These are phyloP conservation scores for Debaryomycetaceae sp. DNA, from an alignment of 1,139 yeast genomes.

Conservation along the genomic window DNA sequence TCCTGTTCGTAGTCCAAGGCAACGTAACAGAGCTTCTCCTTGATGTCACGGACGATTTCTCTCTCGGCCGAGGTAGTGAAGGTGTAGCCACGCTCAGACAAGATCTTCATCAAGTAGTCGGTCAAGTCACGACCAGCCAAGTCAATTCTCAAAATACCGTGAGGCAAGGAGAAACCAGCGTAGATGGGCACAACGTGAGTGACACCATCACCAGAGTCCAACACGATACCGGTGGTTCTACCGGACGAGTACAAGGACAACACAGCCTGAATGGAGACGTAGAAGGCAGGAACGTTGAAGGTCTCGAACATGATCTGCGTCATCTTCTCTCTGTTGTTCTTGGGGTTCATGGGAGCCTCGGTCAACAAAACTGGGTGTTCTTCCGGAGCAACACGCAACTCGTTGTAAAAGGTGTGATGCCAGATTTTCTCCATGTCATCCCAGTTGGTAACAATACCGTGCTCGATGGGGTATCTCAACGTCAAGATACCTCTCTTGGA, in stretches of 20 bases:
- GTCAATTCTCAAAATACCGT: slow-evolving; percentile 97
- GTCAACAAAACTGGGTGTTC: slow-evolving; percentile 98
- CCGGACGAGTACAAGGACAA: slow-evolving; percentile 97
- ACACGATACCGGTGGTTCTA: slow-evolving; percentile 99
- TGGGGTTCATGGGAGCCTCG: slow-evolving; percentile 99
- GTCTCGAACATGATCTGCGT: slow-evolving; percentile 98
- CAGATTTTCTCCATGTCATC: slow-evolving; percentile 99
- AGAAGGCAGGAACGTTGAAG: slow-evolving; percentile 98
- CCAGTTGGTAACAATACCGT: slow-evolving; percentile 99
- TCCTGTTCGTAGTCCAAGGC: slow-evolving; percentile 96
- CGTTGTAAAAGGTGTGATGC: slow-evolving; percentile 98
- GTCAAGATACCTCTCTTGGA: slow-evolving; percentile 99
- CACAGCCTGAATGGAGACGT: slow-evolving; percentile 98
- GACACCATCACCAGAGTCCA: slow-evolving; percentile 99
- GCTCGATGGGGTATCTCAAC: slow-evolving; percentile 98
- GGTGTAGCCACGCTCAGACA: slow-evolving; percentile 97
- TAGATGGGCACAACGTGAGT: slow-evolving; percentile 99
- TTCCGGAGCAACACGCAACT: slow-evolving; percentile 97
- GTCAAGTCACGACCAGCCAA: slow-evolving; percentile 99
- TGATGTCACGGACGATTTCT: slow-evolving; percentile 98
- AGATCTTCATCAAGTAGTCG: slow-evolving; percentile 96
- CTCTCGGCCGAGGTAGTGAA: slow-evolving; percentile 99
- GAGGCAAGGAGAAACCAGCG: slow-evolving; percentile 99
- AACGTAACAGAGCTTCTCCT: slow-evolving; percentile 97
- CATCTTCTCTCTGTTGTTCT: slow-evolving; percentile 99